phyloP scores from a whole-genome alignment of 2,329 filamentous ascomycete genomes.

The Verticillium longisporum region DNA sequence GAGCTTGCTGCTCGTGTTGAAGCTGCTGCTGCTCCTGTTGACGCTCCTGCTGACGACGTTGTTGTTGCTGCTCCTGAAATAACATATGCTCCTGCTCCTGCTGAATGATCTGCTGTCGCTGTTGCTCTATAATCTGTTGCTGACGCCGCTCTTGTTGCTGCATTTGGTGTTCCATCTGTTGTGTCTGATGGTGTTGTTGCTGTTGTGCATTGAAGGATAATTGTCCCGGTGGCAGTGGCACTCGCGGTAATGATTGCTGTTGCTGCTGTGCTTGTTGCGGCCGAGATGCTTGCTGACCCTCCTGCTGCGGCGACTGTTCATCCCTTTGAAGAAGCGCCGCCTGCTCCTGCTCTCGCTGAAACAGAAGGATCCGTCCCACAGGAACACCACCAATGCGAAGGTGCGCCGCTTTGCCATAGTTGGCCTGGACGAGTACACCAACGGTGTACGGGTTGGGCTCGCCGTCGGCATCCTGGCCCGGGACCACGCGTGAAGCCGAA shows the following conservation, averaged over 20 bases:
- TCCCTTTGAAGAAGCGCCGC: not conserved
- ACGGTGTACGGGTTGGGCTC: constrained; percentile 41
- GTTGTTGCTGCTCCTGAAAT: too few species aligned
- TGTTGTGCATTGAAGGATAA: too few species aligned
- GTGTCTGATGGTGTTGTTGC: not conserved
- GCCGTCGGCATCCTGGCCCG: constrained; percentile 19
- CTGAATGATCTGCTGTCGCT: not conserved
- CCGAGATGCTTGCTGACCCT: too few species aligned
- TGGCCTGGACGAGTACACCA: constrained; percentile 56
- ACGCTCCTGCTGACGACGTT: too few species aligned
- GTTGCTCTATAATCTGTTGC: not conserved
- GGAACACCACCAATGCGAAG: constrained; percentile 55
- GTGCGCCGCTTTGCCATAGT: constrained; percentile 53
- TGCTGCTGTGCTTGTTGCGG: not conserved
- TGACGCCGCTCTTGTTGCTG: not conserved
- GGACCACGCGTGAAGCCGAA: constrained; percentile 50
- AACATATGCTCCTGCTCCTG: too few species aligned
- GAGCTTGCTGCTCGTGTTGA: not conserved
- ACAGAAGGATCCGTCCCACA: constrained; percentile 50
- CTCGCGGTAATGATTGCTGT: not conserved
- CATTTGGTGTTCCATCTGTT: not conserved
- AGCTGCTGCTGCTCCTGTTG: too few species aligned
- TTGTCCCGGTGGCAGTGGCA: too few species aligned
- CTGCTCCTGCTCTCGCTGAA: constrained; percentile 23
- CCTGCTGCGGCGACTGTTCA: not conserved